Conservation (phyloP, 2,329 filamentous ascomycete species). For the Decorospora gaudefroyi region DNA sequence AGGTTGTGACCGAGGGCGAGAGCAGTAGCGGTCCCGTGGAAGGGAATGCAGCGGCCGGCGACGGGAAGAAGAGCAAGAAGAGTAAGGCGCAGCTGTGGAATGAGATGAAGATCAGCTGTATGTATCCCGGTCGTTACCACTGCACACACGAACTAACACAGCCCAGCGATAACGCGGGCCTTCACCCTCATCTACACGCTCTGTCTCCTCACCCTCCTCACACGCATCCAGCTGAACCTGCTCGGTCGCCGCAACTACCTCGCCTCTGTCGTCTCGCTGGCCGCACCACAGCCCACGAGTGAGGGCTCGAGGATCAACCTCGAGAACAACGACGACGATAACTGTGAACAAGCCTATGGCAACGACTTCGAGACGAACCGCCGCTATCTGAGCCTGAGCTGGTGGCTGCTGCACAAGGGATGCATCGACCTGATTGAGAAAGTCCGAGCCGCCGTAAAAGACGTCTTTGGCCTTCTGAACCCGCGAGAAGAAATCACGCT, state of each 20-base stretch:
- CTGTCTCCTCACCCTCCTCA: constrained; percentile 85
- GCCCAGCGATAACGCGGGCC: constrained; percentile 79
- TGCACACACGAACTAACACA: constrained; percentile 24
- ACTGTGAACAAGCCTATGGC: constrained; percentile 77
- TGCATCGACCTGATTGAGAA: constrained; percentile 81
- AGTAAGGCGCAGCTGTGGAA: constrained; percentile 96
- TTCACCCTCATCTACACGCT: constrained; percentile 93
- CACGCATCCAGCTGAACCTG: constrained; percentile 93
- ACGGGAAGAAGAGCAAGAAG: constrained; percentile 64
- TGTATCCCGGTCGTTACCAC: constrained; percentile 42
- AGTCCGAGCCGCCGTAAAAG: constrained; percentile 82
- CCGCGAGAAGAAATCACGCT: constrained; percentile 86
- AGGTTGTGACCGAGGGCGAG: constrained; percentile 60
- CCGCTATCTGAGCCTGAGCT: constrained; percentile 93
- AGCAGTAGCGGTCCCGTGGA: constrained; percentile 49
- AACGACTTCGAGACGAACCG: constrained; percentile 96
- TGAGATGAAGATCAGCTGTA: constrained; percentile 93
- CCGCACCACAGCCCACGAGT: constrained; percentile 66
- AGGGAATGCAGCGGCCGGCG: constrained; percentile 49
- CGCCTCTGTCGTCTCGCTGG: constrained; percentile 89
- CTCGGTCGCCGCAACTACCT: constrained; percentile 94
- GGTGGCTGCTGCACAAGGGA: constrained; percentile 93
- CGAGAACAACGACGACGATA: constrained; percentile 92
- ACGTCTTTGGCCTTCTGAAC: constrained; percentile 86
- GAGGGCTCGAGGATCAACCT: constrained; percentile 78